A percentile compares a stretch with the other conserved stretches of the same genome.
Evolutionary conservation across 495 filamentous ascomycete genomes (phyloP).

Genomic region (Sabuloglossum arenarium): DNA sequence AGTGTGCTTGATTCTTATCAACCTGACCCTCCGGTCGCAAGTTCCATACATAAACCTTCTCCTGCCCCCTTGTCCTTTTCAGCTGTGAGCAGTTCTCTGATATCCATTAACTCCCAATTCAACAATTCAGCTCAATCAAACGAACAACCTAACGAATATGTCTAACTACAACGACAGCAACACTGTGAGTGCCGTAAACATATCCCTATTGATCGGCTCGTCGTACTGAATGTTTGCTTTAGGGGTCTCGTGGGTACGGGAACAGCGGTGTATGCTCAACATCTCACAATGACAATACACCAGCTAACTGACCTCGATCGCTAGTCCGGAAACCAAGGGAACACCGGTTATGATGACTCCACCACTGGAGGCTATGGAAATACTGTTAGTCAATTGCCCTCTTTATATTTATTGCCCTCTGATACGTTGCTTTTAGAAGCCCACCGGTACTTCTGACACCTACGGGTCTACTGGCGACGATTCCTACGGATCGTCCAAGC

Average conservation of each 20-base stretch:
- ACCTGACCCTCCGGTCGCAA: neutral
- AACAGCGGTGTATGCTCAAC: neutral
- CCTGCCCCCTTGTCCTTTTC: neutral
- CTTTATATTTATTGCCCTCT: neutral
- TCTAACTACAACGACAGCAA: neutral
- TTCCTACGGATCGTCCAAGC: too few species aligned
- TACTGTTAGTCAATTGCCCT: neutral
- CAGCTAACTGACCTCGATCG: neutral
- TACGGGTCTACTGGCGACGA: constrained; percentile 8
- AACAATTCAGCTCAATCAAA: neutral
- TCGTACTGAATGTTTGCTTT: neutral
- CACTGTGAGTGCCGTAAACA: neutral
- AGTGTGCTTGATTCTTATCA: too few species aligned
- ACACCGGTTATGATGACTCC: constrained; percentile 5
- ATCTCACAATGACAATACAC: neutral
- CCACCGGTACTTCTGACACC: constrained; percentile 6
- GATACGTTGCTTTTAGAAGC: neutral
- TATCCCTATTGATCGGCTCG: neutral
- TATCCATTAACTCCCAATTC: neutral
- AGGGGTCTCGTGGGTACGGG: neutral
- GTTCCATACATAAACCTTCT: neutral
- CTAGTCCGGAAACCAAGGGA: constrained; percentile 5
- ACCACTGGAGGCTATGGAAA: constrained; percentile 7
- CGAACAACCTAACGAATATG: neutral
- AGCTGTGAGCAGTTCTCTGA: too few species aligned